Evolutionary conservation across 495 filamentous ascomycete genomes (phyloP).

Genomic region (Trichoderma erinaceum): DNA sequence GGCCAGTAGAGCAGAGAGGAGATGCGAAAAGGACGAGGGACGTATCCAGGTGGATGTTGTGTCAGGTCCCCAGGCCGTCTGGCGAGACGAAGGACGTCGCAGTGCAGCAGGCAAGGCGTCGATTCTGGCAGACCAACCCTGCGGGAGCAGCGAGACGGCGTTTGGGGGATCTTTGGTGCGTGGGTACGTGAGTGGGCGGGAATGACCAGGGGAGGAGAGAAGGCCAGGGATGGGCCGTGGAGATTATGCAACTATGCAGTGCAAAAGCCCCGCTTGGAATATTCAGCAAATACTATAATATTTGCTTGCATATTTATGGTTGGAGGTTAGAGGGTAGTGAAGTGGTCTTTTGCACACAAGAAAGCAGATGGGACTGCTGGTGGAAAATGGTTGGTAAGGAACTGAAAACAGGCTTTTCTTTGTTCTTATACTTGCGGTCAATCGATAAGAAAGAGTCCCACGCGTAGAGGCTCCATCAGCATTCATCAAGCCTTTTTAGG

Average conservation of each 20-base stretch:
- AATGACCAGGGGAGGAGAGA: conserved; percentile 13
- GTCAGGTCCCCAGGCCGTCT: conserved; percentile 7
- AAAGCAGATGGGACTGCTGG: too few relatives aligned
- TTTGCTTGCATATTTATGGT: too few relatives aligned
- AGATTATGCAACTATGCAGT: conserved; percentile 3
- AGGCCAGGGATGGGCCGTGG: neutral
- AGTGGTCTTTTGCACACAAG: too few relatives aligned
- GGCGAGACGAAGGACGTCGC: conserved; percentile 13
- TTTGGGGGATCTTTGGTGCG: conserved; percentile 12
- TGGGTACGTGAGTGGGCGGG: conserved; percentile 7
- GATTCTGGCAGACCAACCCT: conserved; percentile 6
- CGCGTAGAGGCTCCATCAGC: too few relatives aligned
- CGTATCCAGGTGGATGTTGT: conserved; percentile 3
- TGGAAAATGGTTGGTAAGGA: too few relatives aligned
- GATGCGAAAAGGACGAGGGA: neutral
- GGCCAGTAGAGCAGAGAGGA: neutral
- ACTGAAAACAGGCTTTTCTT: too few relatives aligned
- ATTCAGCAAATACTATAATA: neutral
- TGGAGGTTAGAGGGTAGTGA: neutral
- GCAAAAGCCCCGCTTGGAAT: neutral
- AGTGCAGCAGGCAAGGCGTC: conserved; percentile 13
- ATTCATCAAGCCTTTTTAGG: too few relatives aligned
- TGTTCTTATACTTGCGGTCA: too few relatives aligned
- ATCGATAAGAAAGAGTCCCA: too few relatives aligned
- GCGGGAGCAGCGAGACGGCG: conserved; percentile 13